These are phyloP conservation scores for Blastocystis sp. DNA, from an alignment of 352 stramenopile species.

Conservation along the genomic window DNA sequence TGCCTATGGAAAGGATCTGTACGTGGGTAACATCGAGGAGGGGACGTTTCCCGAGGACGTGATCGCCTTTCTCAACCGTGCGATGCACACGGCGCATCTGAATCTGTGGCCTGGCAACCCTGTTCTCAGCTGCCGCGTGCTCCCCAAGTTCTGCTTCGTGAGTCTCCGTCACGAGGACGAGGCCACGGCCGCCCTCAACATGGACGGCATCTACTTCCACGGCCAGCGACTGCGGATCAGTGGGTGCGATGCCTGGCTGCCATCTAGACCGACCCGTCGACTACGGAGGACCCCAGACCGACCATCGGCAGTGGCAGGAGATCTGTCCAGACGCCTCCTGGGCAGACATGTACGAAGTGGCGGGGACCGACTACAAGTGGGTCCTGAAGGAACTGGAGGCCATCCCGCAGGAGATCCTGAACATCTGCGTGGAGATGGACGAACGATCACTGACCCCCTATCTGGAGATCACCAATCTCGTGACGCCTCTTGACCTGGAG, in stretches of 20 bases:
- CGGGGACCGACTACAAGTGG: not conserved
- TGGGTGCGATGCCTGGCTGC: not conserved
- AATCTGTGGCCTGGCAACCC: constrained; percentile 31
- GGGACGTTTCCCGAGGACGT: constrained; percentile 18
- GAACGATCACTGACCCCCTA: not conserved
- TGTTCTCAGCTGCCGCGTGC: not conserved
- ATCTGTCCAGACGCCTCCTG: constrained; percentile 28
- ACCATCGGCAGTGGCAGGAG: constrained; percentile 16
- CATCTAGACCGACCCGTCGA: constrained; percentile 39
- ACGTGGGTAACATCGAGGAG: constrained; percentile 32
- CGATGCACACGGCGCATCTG: constrained; percentile 2
- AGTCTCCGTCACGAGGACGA: constrained; percentile 44
- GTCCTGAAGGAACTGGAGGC: constrained; percentile 1
- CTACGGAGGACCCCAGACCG: constrained; percentile 11
- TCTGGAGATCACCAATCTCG: constrained; percentile 1
- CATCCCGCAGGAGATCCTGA: not conserved
- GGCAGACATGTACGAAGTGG: constrained; percentile 29
- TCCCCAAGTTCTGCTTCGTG: constrained; percentile 54
- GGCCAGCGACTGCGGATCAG: constrained; percentile 38
- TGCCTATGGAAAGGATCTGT: constrained; percentile 28
- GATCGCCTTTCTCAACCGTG: constrained; percentile 11
- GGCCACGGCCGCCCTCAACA: not conserved
- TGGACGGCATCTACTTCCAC: constrained; percentile 50
- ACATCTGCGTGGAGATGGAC: constrained; percentile 30
- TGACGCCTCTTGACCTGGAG: constrained; percentile 25